A percentile compares a stretch with the other conserved stretches of the same genome.
Conservation (phyloP, 352 stramenopile species). For the Globisporangium barbulae region DNA sequence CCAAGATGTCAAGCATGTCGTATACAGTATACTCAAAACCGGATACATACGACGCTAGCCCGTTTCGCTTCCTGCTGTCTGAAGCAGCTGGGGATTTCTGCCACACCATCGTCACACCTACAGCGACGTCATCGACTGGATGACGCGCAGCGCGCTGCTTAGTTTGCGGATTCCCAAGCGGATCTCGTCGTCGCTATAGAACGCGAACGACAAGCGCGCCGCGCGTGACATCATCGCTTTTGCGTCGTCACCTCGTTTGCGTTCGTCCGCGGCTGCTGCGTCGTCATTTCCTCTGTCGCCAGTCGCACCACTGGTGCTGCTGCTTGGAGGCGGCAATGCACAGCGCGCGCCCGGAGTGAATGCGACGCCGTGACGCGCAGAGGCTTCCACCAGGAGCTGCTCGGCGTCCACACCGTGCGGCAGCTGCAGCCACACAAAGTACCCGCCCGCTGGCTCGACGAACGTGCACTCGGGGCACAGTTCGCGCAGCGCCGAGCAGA, state of each 20-base stretch:
- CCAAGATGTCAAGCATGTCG: too few species aligned
- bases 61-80: not conserved
- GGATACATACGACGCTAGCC: not conserved
- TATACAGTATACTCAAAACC: not conserved
- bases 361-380: constrained; percentile 50
- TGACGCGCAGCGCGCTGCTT: constrained; percentile 27
- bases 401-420: constrained; percentile 42
- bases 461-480: constrained; percentile 48
- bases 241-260: not conserved
- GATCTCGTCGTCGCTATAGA: constrained; percentile 79
- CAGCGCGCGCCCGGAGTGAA: constrained; percentile 77
- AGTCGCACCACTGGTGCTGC: constrained; percentile 4
- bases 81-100: not conserved
- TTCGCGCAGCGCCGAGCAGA: constrained; percentile 46
- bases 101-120: constrained; percentile 3
- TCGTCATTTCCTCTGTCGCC: not conserved
- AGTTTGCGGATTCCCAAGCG: constrained; percentile 53
- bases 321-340: constrained; percentile 23
- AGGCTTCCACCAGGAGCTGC: constrained; percentile 45
- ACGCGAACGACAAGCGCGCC: constrained; percentile 74
- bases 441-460: constrained; percentile 63
- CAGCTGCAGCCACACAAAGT: constrained; percentile 83
- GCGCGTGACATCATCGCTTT: constrained; percentile 32
- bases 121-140: constrained; percentile 11
- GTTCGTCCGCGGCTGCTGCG: not conserved